Evolutionary conservation across 129 eudicot genomes (phyloP).

Genomic region (Heracleum sosnowskyi): DNA sequence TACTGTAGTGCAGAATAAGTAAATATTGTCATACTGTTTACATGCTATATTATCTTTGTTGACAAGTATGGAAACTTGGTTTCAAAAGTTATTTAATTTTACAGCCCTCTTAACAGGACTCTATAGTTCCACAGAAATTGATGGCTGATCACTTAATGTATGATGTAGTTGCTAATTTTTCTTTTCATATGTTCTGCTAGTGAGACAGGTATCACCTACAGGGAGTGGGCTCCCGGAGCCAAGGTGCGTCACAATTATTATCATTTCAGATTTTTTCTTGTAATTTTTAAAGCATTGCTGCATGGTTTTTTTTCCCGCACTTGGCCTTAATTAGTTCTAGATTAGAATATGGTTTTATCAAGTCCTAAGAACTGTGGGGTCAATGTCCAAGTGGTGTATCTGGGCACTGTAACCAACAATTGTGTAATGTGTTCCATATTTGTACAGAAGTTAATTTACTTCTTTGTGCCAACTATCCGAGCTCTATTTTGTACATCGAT

Average conservation of each 20-base stretch:
- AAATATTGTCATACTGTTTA: background rate
- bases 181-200: conserved; percentile 32
- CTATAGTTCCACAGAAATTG: background rate
- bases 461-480: background rate
- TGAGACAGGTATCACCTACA: conserved; percentile 82
- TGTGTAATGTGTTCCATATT: background rate
- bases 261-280: background rate
- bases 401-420: background rate
- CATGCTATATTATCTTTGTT: background rate
- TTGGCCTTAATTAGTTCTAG: background rate
- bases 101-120: background rate
- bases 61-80: background rate
- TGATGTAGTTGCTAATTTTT: conserved; percentile 11
- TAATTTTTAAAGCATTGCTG: background rate
- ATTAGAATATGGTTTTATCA: background rate
- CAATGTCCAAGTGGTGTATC: background rate
- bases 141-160: conserved; percentile 1
- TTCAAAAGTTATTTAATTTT: background rate
- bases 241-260: conserved; percentile 58
- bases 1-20: background rate
- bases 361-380: background rate
- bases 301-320: background rate
- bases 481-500: background rate
- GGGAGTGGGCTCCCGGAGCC: conserved; percentile 99
- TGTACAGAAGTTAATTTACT: background rate